These are phyloP conservation scores for Musa itinerans DNA, from an alignment of 176 grass and related monocot species.

Conservation along the genomic window DNA sequence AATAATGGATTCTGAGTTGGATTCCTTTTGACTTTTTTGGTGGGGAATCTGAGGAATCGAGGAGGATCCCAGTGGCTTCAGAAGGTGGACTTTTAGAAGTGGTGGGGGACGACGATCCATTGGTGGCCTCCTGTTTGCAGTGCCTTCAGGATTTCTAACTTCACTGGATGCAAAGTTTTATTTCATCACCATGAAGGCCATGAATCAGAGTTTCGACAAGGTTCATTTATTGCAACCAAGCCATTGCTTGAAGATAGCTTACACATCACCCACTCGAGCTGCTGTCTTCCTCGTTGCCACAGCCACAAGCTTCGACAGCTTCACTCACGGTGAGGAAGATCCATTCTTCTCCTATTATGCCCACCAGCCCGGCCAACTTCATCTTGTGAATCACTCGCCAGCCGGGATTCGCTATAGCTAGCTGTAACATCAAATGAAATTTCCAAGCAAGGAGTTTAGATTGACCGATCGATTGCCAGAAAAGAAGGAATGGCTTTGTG, in stretches of 20 bases:
- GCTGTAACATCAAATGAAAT: conserved; percentile 29
- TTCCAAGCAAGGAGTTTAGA: neutral
- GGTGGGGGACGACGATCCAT: no score
- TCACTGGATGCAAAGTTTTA: no score
- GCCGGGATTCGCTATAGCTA: conserved; percentile 59
- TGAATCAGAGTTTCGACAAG: no score
- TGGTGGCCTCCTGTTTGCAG: no score
- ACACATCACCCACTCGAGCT: neutral
- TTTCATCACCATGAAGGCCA: no score
- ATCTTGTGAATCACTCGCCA: conserved; percentile 88
- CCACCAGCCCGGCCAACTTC: conserved; percentile 55
- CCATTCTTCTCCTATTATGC: conserved; percentile 49
- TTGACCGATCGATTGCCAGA: neutral
- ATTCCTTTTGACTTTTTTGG: no score
- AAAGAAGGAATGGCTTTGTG: neutral
- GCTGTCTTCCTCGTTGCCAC: conserved; percentile 29
- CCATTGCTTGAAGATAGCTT: neutral
- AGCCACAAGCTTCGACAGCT: conserved; percentile 57
- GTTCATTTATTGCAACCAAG: neutral
- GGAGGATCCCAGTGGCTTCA: no score
- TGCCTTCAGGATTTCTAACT: no score
- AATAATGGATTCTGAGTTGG: no score
- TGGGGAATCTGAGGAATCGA: no score
- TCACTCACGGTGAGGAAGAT: conserved; percentile 78
- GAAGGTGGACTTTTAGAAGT: no score